These are phyloP conservation scores for Xylaria castorea DNA, from an alignment of 495 filamentous ascomycete species.

Conservation along the genomic window DNA sequence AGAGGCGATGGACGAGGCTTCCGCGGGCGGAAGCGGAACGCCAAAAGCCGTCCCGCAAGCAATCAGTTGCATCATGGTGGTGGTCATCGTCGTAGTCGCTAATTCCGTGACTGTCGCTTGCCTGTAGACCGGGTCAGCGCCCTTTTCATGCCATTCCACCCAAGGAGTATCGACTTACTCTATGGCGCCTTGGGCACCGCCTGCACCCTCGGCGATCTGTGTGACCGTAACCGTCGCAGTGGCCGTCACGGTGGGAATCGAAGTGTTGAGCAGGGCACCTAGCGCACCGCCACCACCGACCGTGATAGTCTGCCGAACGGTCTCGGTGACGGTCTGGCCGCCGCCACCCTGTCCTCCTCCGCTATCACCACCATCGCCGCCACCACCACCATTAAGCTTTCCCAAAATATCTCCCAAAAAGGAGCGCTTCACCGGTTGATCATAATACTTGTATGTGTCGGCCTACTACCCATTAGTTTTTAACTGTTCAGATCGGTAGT, in stretches of 20 bases:
- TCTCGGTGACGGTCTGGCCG: constrained; percentile 48
- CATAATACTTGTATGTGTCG: constrained; percentile 42
- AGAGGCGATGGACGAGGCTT: constrained; percentile 36
- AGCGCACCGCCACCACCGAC: constrained; percentile 30
- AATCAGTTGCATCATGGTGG: constrained; percentile 41
- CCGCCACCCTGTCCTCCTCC: constrained; percentile 9
- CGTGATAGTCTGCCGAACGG: constrained; percentile 41
- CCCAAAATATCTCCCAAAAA: constrained; percentile 36
- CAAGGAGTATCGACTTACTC: constrained; percentile 10
- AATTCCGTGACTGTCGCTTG: constrained; percentile 32
- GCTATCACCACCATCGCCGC: constrained; percentile 23
- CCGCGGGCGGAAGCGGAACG: constrained; percentile 22
- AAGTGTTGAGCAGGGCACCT: constrained; percentile 33
- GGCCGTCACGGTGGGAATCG: constrained; percentile 47
- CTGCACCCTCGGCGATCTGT: neutral
- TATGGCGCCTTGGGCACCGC: neutral
- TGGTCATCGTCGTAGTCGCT: constrained; percentile 36
- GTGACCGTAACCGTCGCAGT: constrained; percentile 31
- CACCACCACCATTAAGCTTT: constrained; percentile 29
- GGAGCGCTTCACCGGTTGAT: constrained; percentile 36
- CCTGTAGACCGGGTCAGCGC: constrained; percentile 7
- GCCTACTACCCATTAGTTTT: constrained; percentile 42
- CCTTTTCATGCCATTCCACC: neutral
- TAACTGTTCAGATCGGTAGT: neutral
- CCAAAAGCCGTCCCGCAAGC: constrained; percentile 31